These are phyloP conservation scores for Kockiozyma suomiensis DNA, from an alignment of 805 yeast species.

Conservation along the genomic window DNA sequence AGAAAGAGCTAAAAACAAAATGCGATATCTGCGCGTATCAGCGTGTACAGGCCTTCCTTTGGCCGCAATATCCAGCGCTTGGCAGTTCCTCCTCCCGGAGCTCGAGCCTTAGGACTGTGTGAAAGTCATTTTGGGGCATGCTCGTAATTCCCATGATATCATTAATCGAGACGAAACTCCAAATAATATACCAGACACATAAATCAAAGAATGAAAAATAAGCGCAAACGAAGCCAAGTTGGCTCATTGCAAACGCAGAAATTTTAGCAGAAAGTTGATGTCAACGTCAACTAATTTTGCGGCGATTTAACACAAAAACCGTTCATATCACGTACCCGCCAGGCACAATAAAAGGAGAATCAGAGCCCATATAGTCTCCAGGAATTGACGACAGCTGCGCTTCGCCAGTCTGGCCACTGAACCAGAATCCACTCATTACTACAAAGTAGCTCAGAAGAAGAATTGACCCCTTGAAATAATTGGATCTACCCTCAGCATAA, in stretches of 20 bases:
- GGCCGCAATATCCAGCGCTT: no score
- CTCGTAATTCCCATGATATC: neutral
- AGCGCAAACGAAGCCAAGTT: no score
- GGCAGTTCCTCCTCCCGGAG: no score
- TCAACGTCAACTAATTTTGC: no score
- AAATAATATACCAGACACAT: neutral
- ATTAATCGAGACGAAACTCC: neutral
- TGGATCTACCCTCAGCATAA: conserved; percentile 95
- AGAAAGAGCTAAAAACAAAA: no score
- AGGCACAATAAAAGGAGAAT: conserved; percentile 7
- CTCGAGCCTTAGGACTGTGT: no score
- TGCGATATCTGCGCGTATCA: no score
- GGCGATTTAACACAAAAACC: no score
- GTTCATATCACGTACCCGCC: neutral
- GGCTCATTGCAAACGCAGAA: no score
- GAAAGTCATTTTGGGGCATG: no score
- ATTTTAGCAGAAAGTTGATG: no score
- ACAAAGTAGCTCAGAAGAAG: conserved; percentile 76
- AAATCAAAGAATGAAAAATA: neutral
- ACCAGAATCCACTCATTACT: conserved; percentile 78
- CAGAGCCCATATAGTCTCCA: neutral
- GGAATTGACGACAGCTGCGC: conserved; percentile 30
- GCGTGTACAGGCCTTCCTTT: no score
- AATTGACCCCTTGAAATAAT: conserved; percentile 88
- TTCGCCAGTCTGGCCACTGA: conserved; percentile 51